Base-by-base conservation (phyloP, 2,329 filamentous ascomycete species). In the Zymoseptoria pseudotritici region DNA sequence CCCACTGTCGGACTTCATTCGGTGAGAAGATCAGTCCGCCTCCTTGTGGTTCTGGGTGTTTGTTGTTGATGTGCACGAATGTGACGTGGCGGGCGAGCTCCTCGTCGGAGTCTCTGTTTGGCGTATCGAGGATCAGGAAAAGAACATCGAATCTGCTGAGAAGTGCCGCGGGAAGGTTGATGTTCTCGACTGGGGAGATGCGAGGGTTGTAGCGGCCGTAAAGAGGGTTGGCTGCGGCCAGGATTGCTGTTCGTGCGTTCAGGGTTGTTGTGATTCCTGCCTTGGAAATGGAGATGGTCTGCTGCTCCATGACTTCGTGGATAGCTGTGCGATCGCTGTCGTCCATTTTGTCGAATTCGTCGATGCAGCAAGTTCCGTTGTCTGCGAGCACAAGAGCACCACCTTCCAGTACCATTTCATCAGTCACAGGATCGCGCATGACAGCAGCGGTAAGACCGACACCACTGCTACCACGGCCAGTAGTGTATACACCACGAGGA, bases 191-290 rank as follows among this genome's bases (percentile, higher is more conserved):
- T 0, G 94, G 94, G 0, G 93, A 97, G 69, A 99, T 89, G 64
- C 91, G 90, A 59, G 94, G 94, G 78, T 99, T 99, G 81, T 99
- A 99, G 63, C 94, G 90, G 65, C 94, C 94, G 71, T 99, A 99
- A 50, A 99, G 84, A 60, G 94, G 94, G 78, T 99, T 99, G 67
- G 94, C 94, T 20, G 94, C 94, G 19, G 94, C 93, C 17, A 99
- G 84, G 70, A 99, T 73, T 2, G 71, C 66, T 2, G 94, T 97
- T 63, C 94, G 88, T 21, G 94, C 94, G 73, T 99, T 99, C 60
- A 99, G 84, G 0, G 92, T 96, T 1, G 94, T 99, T 65, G 92
- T 96, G 72, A 97, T 97, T 66, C 93, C 93, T 1, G 93, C 93
- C 79, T 91, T 92, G 71, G 88, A 90, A 71, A 91, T 92, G 65